Base-by-base conservation (phyloP, 2,329 filamentous ascomycete species). In the Colletotrichum gloeosporioides region DNA sequence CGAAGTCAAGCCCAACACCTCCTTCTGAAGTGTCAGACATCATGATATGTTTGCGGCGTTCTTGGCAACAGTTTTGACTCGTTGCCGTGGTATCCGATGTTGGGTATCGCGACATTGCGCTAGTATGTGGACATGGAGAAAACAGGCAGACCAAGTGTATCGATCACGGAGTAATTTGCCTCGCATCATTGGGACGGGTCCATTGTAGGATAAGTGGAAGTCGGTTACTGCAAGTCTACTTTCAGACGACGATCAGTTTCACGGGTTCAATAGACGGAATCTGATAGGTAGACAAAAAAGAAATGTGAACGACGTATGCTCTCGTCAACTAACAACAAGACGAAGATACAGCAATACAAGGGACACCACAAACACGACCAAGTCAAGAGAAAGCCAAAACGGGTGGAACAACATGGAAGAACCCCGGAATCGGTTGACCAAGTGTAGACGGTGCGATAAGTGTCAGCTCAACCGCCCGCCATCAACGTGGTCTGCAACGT, bases 31-130 rank as follows among this genome's bases (percentile, higher is more conserved):
- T 61, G 4, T 10, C 27, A 12, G 49, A 61, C 27, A 65, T 53
- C 67, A 61, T 12, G 6, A 16, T 61, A 70, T 22, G 62, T 25
- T 71, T 31, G n/a, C 61, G 44, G 36, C 39, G 29, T 4, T 39
- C 25, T 36, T 39, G 18, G 29, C 10, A 34, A 16, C 53, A n/a
- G 15, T 16, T 25, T 25, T 67, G 29, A 63, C 10, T 66, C 31
- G 61, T 55, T 67, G 68, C 36, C 53, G n/a, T n/a, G 36, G 31
- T n/a, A 29, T 36, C 34, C 61, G 22, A 8, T n/a, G n/a, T n/a
- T n/a, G n/a, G n/a, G n/a, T n/a, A 32, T 65, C 25, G 44, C 1
- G n/a, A 27, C 12, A 31, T 15, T 12, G 59, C 27, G 39, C 18
- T 44, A 3, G 0, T n/a, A 10, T 3, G 18, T 10, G 39, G 18